phyloP scores from a whole-genome alignment of 164 flowering plant genomes.

The Liquidambar formosana region DNA sequence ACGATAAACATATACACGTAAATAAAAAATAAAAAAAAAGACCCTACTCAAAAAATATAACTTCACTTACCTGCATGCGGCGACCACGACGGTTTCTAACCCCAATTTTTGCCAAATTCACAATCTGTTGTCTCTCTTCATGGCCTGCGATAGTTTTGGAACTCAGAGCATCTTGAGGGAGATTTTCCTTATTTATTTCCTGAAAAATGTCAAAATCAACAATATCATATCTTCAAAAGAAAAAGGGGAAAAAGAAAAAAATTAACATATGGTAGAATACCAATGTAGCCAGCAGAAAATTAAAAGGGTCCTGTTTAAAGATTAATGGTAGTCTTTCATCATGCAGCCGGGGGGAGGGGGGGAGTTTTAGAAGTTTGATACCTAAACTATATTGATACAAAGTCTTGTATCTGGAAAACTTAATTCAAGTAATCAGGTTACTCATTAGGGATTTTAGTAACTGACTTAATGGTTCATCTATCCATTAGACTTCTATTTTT shows the following conservation, averaged over 20 bases:
- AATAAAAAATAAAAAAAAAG: too few relatives aligned
- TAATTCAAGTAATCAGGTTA: too few relatives aligned
- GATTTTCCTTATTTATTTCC: constrained; percentile 28
- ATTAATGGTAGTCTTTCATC: too few relatives aligned
- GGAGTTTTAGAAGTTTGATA: too few relatives aligned
- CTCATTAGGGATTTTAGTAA: too few relatives aligned
- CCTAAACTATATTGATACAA: too few relatives aligned
- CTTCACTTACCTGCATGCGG: constrained; percentile 68
- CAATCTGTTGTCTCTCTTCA: constrained; percentile 60
- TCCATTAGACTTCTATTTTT: neutral
- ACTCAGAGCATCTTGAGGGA: constrained; percentile 22
- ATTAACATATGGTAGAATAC: neutral
- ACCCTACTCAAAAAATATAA: too few relatives aligned
- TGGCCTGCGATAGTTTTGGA: constrained; percentile 31
- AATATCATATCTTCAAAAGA: neutral
- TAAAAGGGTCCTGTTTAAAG: too few relatives aligned
- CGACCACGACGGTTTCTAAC: constrained; percentile 72
- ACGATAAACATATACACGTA: too few relatives aligned
- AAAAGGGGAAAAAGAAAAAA: neutral
- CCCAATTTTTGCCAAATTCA: constrained; percentile 63
- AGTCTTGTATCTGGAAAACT: too few relatives aligned
- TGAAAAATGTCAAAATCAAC: constrained; percentile 16
- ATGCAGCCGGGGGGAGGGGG: too few relatives aligned
- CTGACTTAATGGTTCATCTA: too few relatives aligned
- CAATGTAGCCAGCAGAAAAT: neutral